Conservation (phyloP, 768 basidiomycete species). For the Hemileccinum rubropunctum region DNA sequence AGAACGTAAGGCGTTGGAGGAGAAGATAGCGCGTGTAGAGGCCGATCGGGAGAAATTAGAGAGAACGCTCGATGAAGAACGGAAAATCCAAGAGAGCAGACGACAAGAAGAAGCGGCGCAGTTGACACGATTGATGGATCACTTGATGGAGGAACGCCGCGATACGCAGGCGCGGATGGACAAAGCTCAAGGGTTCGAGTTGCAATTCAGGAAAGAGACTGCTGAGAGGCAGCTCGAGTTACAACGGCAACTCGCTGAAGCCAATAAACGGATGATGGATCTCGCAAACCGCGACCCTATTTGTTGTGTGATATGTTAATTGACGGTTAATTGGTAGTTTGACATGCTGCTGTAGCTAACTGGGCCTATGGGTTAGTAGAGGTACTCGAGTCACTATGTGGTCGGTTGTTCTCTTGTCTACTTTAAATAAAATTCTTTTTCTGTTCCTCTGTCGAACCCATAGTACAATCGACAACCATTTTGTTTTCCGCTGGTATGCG, state of each 20-base stretch:
- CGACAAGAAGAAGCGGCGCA: background rate
- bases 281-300: background rate
- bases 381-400: no score
- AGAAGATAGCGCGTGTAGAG: background rate
- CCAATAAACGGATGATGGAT: background rate
- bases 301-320: background rate
- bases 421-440: no score
- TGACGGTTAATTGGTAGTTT: background rate
- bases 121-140: background rate
- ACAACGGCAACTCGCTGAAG: background rate
- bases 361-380: no score
- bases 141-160: background rate
- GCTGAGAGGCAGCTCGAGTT: background rate
- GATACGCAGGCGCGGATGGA: background rate
- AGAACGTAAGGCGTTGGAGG: conserved; percentile 4
- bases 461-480: no score
- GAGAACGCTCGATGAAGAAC: conserved; percentile 4
- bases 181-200: background rate
- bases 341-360: no score
- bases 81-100: background rate
- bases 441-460: no score
- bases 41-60: background rate
- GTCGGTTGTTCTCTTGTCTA: no score
- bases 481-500: no score
- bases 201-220: background rate